A percentile compares a stretch with the other conserved stretches of the same genome.
phyloP scores from a whole-genome alignment of 768 basidiomycete species.

The Boletus vinaceobasis region DNA sequence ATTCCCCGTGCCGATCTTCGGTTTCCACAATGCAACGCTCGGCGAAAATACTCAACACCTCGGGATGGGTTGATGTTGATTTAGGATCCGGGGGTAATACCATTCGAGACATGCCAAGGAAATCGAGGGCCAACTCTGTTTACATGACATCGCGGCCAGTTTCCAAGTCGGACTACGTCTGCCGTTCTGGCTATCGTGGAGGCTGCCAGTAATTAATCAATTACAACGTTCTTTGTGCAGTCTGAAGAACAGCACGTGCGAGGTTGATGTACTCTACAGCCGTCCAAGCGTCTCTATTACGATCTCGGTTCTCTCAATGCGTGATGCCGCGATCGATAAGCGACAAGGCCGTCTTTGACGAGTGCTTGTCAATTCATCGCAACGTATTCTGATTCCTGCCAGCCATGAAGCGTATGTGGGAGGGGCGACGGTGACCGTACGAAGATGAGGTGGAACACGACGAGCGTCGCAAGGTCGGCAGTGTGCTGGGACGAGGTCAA shows the following conservation, averaged over 20 bases:
- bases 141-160: not conserved
- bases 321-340: constrained; percentile 76
- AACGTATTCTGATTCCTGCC: constrained; percentile 96
- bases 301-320: constrained; percentile 76
- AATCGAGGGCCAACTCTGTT: not conserved
- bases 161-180: too few species aligned
- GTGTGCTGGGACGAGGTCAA: constrained; percentile 68
- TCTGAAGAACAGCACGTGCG: constrained; percentile 61
- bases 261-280: constrained; percentile 64
- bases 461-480: constrained; percentile 74
- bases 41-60: not conserved
- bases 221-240: constrained; percentile 26
- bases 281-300: constrained; percentile 43
- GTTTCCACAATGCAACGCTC: not conserved
- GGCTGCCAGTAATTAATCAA: not conserved
- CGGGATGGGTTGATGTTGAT: not conserved
- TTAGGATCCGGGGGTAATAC: not conserved
- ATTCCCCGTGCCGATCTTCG: not conserved
- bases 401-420: constrained; percentile 86
- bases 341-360: constrained; percentile 72
- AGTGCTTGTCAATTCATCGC: constrained; percentile 91
- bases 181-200: not conserved
- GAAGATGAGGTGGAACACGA: constrained; percentile 89
- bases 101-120: not conserved
- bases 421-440: constrained; percentile 84